phyloP scores from a whole-genome alignment of 176 grass and related monocot genomes.

The Oryza officinalis region DNA sequence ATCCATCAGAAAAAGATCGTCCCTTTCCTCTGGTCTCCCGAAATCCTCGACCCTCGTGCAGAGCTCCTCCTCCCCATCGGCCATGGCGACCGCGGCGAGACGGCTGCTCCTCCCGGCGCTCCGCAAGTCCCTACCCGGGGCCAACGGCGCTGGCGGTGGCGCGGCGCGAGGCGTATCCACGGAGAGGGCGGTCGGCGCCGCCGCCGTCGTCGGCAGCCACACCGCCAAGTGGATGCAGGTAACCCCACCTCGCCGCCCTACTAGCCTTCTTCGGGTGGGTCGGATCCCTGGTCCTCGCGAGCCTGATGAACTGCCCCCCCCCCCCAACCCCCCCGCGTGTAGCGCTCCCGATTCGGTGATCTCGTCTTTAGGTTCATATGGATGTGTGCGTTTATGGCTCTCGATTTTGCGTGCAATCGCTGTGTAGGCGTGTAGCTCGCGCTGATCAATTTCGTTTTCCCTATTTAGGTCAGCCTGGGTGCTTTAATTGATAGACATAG shows the following conservation, averaged over 20 bases:
- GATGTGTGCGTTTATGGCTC: not conserved
- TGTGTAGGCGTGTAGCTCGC: not conserved
- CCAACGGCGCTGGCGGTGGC: constrained; percentile 6
- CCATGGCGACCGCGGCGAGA: constrained; percentile 60
- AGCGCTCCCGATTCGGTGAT: not conserved
- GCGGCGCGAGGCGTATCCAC: constrained; percentile 43
- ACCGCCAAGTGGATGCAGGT: constrained; percentile 99
- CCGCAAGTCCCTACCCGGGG: constrained; percentile 45
- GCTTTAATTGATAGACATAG: not conserved
- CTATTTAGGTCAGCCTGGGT: not conserved
- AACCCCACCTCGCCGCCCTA: not conserved
- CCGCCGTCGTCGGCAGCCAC: constrained; percentile 64
- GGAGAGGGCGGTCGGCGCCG: constrained; percentile 51
- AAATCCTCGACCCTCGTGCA: not conserved
- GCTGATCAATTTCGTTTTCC: not conserved
- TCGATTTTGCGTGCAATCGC: not conserved
- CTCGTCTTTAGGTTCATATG: not conserved
- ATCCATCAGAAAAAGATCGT: not conserved
- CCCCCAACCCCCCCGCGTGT: not conserved
- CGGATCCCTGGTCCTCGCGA: not conserved
- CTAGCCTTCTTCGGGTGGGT: not conserved
- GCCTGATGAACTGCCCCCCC: not conserved
- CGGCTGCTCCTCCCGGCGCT: constrained; percentile 55
- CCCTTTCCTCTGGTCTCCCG: not conserved
- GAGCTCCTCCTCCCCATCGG: not conserved